Conservation (phyloP, 2,329 filamentous ascomycete species). For the Penicillium sp. region DNA sequence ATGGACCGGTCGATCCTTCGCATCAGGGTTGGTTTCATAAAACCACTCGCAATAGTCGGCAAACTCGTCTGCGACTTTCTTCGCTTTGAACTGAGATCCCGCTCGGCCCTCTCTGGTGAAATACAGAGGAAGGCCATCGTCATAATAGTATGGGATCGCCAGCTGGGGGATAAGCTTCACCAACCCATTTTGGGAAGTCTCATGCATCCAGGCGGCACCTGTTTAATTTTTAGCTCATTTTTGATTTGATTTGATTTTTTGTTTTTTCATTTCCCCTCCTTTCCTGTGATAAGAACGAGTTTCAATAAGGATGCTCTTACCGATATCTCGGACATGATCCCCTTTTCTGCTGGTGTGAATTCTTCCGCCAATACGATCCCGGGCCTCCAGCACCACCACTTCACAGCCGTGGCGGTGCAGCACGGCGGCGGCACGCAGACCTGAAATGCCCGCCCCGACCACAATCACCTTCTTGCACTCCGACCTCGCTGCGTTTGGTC, state of each 20-base stretch:
- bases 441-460: conserved; percentile 39
- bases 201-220: conserved; percentile 51
- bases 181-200: conserved; percentile 48
- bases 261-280: too few species aligned
- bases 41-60: conserved; percentile 46
- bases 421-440: conserved; percentile 37
- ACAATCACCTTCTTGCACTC: conserved; percentile 31
- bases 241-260: not conserved
- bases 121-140: conserved; percentile 46
- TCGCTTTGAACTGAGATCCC: conserved; percentile 49
- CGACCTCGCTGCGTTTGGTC: conserved; percentile 23
- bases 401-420: conserved; percentile 36
- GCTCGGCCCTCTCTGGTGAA: conserved; percentile 46
- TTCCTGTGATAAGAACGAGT: too few species aligned
- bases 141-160: conserved; percentile 48
- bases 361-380: conserved; percentile 39
- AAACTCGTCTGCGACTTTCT: conserved; percentile 50
- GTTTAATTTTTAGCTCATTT: not conserved
- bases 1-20: conserved; percentile 42
- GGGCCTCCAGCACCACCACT: conserved; percentile 38
- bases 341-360: conserved; percentile 42
- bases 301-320: conserved; percentile 26
- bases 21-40: conserved; percentile 43
- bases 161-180: conserved; percentile 46
- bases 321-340: conserved; percentile 40